phyloP scores from a whole-genome alignment of 1,284 basidiomycete genomes.

The Ganoderma meredithae region DNA sequence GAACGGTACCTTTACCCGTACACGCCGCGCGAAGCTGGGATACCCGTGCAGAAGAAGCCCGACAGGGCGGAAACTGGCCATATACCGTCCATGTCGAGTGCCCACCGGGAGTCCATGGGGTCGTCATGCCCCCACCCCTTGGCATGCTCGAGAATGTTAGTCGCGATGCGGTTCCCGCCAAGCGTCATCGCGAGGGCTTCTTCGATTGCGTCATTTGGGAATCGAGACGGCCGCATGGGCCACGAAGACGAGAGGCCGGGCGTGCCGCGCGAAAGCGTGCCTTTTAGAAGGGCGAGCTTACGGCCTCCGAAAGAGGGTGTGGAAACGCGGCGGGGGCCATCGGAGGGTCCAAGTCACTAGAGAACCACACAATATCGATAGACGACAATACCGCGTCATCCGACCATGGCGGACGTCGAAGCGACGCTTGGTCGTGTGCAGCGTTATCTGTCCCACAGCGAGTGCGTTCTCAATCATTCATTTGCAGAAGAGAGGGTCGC shows the following conservation, averaged over 20 bases:
- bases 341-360: not conserved
- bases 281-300: not conserved
- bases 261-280: slow-evolving; percentile 1
- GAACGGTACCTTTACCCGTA: slow-evolving; percentile 1
- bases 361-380: not conserved
- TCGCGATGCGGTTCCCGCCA: not conserved
- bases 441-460: not conserved
- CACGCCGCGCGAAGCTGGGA: not conserved
- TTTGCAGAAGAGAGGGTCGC: not conserved
- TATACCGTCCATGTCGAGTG: not conserved
- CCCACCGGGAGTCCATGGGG: not conserved
- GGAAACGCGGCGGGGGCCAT: not conserved
- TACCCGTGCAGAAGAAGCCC: not conserved
- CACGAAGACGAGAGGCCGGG: not conserved
- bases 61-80: slow-evolving; percentile 2
- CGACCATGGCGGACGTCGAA: slow-evolving; percentile 5
- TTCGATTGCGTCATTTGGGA: not conserved
- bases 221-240: slow-evolving; percentile 1
- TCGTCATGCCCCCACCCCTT: not conserved
- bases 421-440: not conserved
- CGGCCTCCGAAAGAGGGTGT: slow-evolving; percentile 4
- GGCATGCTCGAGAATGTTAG: not conserved
- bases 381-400: not conserved
- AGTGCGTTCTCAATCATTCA: not conserved
- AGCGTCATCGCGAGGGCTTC: not conserved